These are phyloP conservation scores for Ogataea nonfermentans DNA, from an alignment of 805 yeast species.

Conservation along the genomic window DNA sequence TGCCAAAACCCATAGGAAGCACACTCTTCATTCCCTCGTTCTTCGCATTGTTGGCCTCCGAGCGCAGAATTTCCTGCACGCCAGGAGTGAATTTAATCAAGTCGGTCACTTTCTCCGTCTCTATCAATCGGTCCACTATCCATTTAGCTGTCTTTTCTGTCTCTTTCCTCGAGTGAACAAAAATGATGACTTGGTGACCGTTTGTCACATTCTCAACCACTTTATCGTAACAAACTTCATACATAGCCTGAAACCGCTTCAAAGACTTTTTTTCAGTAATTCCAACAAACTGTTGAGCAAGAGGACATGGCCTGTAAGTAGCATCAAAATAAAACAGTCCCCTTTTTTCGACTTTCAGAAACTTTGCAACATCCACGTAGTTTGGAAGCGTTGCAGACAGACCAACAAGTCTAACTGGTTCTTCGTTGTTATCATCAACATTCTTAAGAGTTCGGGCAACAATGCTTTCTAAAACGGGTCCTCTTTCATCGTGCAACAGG, in stretches of 20 bases:
- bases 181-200: constrained; percentile 78
- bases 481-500: constrained; percentile 88
- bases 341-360: constrained; percentile 60
- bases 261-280: constrained; percentile 80
- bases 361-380: constrained; percentile 79
- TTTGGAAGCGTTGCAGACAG: constrained; percentile 93
- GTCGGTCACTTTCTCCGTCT: constrained; percentile 47
- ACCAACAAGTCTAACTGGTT: constrained; percentile 68
- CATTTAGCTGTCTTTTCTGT: constrained; percentile 80
- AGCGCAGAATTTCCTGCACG: constrained; percentile 56
- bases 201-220: constrained; percentile 60
- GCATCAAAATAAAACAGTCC: constrained; percentile 83
- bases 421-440: constrained; percentile 40
- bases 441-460: constrained; percentile 69
- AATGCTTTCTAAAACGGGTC: constrained; percentile 88
- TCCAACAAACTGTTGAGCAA: constrained; percentile 85
- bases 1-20: constrained; percentile 72
- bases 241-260: constrained; percentile 77
- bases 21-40: constrained; percentile 57
- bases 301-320: constrained; percentile 86
- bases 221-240: constrained; percentile 85
- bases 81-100: constrained; percentile 51
- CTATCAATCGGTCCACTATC: constrained; percentile 60
- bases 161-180: constrained; percentile 93
- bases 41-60: constrained; percentile 58